Conservation (phyloP, 805 yeast genomes). For the Metschnikowia peoriensis region DNA sequence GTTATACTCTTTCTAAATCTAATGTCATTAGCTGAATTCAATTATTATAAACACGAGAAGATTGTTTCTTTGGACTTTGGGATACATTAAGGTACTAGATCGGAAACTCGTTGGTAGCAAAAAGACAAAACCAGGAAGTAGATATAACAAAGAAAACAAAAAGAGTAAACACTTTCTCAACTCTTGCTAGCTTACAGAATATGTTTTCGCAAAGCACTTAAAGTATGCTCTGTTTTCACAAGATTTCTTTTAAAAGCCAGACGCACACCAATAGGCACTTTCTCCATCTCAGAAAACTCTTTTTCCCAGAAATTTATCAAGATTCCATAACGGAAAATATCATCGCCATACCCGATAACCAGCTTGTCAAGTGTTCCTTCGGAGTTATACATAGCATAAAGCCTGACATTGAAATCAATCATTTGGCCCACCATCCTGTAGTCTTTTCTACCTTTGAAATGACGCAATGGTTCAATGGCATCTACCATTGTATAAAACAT, state of each 20-base stretch:
- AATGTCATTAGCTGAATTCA: too few relatives aligned
- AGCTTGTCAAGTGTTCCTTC: neutral
- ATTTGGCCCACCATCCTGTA: neutral
- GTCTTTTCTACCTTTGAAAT: neutral
- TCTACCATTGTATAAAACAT: neutral
- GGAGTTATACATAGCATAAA: neutral
- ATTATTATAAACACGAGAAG: too few relatives aligned
- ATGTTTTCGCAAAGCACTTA: neutral
- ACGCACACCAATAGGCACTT: neutral
- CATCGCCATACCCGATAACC: neutral
- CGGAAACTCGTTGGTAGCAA: too few relatives aligned
- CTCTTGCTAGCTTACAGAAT: neutral
- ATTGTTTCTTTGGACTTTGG: too few relatives aligned
- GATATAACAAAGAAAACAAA: too few relatives aligned
- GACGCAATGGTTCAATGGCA: conserved; percentile 2
- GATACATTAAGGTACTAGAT: too few relatives aligned
- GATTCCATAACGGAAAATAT: neutral
- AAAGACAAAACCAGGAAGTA: too few relatives aligned
- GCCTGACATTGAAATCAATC: conserved; percentile 1
- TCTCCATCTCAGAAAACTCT: neutral
- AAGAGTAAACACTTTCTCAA: neutral
- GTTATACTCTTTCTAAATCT: too few relatives aligned
- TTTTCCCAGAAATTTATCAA: neutral
- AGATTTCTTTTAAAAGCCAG: neutral
- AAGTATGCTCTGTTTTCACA: neutral